Evolutionary conservation across 148 eudicot species (phyloP).

Genomic region (Cornus florida): DNA sequence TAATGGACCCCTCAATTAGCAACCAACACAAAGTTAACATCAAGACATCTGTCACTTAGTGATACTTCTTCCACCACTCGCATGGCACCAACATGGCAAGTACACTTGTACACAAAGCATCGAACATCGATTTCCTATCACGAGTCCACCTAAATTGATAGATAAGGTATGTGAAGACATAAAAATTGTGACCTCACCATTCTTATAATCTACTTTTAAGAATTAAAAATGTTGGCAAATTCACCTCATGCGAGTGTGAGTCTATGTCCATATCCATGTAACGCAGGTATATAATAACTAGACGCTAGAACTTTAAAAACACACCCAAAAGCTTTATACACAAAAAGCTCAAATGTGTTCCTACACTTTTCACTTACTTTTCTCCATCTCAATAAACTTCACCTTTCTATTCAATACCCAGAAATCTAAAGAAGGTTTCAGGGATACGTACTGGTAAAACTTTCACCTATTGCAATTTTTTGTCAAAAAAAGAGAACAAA

Average conservation of each 20-base stretch:
- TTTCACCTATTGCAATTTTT: background rate
- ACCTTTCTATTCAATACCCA: background rate
- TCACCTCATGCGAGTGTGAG: background rate
- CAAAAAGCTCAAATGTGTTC: background rate
- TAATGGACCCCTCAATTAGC: too few species aligned
- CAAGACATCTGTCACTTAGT: too few species aligned
- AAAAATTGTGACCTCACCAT: background rate
- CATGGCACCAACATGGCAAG: background rate
- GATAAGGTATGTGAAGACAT: background rate
- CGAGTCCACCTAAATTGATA: background rate
- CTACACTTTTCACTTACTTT: background rate
- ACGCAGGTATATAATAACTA: background rate
- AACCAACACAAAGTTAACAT: too few species aligned
- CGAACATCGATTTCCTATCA: background rate
- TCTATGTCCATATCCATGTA: background rate
- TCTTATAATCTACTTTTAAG: background rate
- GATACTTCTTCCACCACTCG: too few species aligned
- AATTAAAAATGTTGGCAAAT: background rate
- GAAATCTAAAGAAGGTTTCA: background rate
- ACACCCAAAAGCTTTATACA: background rate
- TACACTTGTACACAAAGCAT: background rate
- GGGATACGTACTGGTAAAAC: background rate
- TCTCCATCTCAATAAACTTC: background rate
- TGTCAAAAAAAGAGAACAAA: background rate
- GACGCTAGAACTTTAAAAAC: background rate